These are phyloP conservation scores for Trichoderma orchidacearum DNA, from an alignment of 495 filamentous ascomycete genomes.

Conservation along the genomic window DNA sequence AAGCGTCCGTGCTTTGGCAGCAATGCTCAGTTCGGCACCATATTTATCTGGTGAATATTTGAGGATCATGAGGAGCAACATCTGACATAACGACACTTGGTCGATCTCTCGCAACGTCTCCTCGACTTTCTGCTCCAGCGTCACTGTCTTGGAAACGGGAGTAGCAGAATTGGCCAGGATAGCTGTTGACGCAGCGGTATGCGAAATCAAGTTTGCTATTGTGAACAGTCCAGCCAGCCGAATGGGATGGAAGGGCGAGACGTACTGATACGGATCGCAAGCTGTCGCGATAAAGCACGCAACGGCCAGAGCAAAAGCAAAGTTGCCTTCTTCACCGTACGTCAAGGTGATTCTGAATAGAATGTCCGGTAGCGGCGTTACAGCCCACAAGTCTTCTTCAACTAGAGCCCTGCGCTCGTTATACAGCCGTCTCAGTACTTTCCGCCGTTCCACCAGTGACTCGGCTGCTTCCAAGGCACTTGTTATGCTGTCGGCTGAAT, in stretches of 20 bases:
- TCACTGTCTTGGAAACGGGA: not conserved
- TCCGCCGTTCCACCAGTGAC: not conserved
- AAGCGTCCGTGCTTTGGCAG: constrained; percentile 18
- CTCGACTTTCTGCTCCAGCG: constrained; percentile 7
- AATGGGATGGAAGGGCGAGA: constrained; percentile 21
- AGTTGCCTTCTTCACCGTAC: constrained; percentile 11
- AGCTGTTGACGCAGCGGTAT: constrained; percentile 12
- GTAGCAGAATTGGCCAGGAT: constrained; percentile 6
- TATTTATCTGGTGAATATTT: constrained; percentile 16
- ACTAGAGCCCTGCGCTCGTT: constrained; percentile 20
- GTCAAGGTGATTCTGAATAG: constrained; percentile 12
- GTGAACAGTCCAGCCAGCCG: constrained; percentile 23
- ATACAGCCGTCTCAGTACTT: constrained; percentile 15
- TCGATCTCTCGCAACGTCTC: constrained; percentile 17
- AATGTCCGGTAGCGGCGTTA: constrained; percentile 21
- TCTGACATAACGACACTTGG: constrained; percentile 27
- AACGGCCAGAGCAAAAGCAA: constrained; percentile 19
- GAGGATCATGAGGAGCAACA: constrained; percentile 18
- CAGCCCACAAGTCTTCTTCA: constrained; percentile 20
- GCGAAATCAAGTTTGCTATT: constrained; percentile 22
- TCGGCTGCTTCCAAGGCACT: not conserved
- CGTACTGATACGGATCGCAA: constrained; percentile 19
- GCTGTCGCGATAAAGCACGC: constrained; percentile 21
- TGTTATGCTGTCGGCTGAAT: not conserved
- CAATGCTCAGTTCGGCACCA: constrained; percentile 20